A percentile compares a stretch with the other conserved stretches of the same genome.
phyloP scores from a whole-genome alignment of 2,329 filamentous ascomycete genomes.

The Xylariaceae sp. region DNA sequence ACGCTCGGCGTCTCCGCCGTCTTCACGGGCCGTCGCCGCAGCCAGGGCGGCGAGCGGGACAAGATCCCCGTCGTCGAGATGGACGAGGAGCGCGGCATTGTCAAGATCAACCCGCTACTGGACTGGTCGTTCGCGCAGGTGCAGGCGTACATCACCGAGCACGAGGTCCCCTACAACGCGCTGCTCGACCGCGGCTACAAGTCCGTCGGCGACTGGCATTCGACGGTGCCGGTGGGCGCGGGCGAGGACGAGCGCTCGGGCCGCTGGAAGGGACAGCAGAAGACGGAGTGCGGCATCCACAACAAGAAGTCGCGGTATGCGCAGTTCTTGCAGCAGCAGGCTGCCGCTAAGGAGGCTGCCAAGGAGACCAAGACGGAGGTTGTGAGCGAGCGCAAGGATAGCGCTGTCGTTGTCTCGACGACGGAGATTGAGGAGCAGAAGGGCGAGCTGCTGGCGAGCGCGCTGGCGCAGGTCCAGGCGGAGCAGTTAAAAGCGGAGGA shows the following conservation, averaged over 20 bases:
- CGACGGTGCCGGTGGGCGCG: constrained; percentile 80
- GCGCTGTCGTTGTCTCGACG: constrained; percentile 1
- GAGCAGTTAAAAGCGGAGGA: constrained; percentile 12
- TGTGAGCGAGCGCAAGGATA: background rate
- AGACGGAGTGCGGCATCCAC: constrained; percentile 98
- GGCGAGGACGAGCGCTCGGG: constrained; percentile 94
- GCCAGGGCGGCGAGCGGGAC: constrained; percentile 88
- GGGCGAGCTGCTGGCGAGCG: constrained; percentile 5
- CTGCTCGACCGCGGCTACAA: constrained; percentile 95
- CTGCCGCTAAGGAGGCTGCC: constrained; percentile 30
- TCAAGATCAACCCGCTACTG: constrained; percentile 97
- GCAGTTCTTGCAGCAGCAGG: constrained; percentile 70
- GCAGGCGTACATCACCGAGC: constrained; percentile 75
- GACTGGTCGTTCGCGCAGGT: constrained; percentile 93
- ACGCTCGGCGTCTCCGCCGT: constrained; percentile 85
- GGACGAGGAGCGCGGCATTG: constrained; percentile 76
- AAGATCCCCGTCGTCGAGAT: constrained; percentile 88
- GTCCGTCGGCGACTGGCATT: constrained; percentile 97
- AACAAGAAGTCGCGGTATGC: constrained; percentile 94
- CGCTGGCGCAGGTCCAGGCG: constrained; percentile 15
- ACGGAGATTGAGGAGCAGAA: constrained; percentile 20
- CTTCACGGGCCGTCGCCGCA: constrained; percentile 83
- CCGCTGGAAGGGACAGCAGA: constrained; percentile 91
- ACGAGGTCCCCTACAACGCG: constrained; percentile 89
- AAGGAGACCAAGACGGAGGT: constrained; percentile 35